Conservation (phyloP, 1,284 basidiomycete genomes). For the Boletus sp. region DNA sequence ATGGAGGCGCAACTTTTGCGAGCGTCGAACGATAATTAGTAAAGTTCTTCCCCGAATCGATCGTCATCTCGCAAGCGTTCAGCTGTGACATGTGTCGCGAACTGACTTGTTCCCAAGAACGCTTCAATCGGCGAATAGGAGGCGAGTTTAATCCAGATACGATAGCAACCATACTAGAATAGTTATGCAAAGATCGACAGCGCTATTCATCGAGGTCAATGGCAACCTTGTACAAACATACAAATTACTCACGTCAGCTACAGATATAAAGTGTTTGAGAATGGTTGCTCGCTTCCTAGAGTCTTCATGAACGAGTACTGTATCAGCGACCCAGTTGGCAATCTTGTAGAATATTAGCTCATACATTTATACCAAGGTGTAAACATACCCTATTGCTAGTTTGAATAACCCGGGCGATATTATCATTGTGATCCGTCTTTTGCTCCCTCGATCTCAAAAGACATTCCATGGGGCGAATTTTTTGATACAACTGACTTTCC, state of each 20-base stretch:
- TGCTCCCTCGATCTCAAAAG: conserved; percentile 77
- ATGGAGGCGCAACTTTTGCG: conserved; percentile 85
- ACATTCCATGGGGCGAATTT: conserved; percentile 90
- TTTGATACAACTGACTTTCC: conserved; percentile 85
- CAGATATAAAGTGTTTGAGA: conserved; percentile 89
- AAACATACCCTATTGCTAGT: conserved; percentile 81
- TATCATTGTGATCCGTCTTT: conserved; percentile 69
- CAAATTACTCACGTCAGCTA: conserved; percentile 80
- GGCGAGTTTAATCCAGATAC: conserved; percentile 94
- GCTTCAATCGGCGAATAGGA: conserved; percentile 87
- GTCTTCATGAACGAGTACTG: conserved; percentile 83
- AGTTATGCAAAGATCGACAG: conserved; percentile 89
- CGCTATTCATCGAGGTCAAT: conserved; percentile 49
- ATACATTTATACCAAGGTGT: not conserved
- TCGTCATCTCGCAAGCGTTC: conserved; percentile 71
- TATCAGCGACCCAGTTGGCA: conserved; percentile 93
- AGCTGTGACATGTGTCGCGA: conserved; percentile 68
- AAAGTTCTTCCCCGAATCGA: conserved; percentile 92
- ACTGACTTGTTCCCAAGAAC: conserved; percentile 92
- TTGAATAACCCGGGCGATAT: conserved; percentile 88
- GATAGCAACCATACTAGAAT: conserved; percentile 93
- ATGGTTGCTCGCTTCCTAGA: conserved; percentile 76
- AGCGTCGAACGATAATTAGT: conserved; percentile 86
- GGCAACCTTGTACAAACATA: not conserved
- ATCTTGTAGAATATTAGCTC: conserved; percentile 45